Evolutionary conservation across 2,329 filamentous ascomycete species (phyloP).

Genomic region (Paecilomyces variotii): DNA sequence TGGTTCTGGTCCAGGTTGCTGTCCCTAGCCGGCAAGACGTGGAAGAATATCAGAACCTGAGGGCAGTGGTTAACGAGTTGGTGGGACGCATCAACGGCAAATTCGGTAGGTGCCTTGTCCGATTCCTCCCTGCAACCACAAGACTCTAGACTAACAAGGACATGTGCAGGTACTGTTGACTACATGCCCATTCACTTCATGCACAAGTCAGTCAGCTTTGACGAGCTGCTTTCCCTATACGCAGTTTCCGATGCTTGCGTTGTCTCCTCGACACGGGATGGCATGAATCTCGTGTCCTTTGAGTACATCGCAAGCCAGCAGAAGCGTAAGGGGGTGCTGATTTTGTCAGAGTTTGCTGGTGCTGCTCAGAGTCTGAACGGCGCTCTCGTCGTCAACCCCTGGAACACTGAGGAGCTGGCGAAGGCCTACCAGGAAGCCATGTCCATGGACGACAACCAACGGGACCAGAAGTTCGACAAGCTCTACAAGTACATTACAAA

Average conservation of each 20-base stretch:
- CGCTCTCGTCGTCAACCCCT: constrained; percentile 90
- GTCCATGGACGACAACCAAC: constrained; percentile 86
- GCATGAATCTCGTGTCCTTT: constrained; percentile 98
- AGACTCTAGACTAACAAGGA: constrained; percentile 8
- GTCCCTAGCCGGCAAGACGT: constrained; percentile 93
- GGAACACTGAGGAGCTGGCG: constrained; percentile 94
- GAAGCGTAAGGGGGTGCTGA: constrained; percentile 84
- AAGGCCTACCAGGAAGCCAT: constrained; percentile 94
- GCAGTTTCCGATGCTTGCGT: constrained; percentile 87
- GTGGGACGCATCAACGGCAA: constrained; percentile 95
- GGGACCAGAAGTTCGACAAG: constrained; percentile 80
- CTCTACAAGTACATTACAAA: constrained; percentile 93
- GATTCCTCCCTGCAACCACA: neutral
- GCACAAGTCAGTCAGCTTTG: constrained; percentile 90
- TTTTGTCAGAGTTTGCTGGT: constrained; percentile 92
- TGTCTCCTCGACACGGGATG: constrained; percentile 90
- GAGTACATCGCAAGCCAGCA: constrained; percentile 95
- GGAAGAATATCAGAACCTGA: constrained; percentile 94
- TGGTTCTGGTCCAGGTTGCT: constrained; percentile 91
- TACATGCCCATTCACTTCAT: constrained; percentile 99
- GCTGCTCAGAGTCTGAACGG: constrained; percentile 92
- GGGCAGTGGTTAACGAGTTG: constrained; percentile 91
- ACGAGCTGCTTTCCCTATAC: constrained; percentile 90
- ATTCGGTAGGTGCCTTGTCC: constrained; percentile 54
- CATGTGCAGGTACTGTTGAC: constrained; percentile 65